Conservation (phyloP, 768 basidiomycete species). For the Obba rivulosa region DNA sequence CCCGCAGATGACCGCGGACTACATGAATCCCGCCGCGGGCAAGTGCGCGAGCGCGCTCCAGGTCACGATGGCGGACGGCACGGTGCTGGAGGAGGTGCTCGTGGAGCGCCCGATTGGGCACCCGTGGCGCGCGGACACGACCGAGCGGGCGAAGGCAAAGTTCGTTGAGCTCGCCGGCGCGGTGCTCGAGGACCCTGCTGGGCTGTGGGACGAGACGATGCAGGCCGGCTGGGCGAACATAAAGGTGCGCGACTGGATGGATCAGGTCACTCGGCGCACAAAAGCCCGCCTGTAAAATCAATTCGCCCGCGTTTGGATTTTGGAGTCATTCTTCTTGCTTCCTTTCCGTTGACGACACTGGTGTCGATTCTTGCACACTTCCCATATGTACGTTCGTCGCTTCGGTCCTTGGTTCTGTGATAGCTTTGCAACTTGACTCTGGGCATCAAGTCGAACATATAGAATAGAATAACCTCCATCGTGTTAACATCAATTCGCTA, state of each 20-base stretch:
- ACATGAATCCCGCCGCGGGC: not conserved
- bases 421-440: too few species aligned
- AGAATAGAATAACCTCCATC: too few species aligned
- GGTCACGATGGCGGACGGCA: slow-evolving; percentile 9
- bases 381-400: too few species aligned
- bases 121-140: slow-evolving; percentile 4
- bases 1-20: slow-evolving; percentile 8
- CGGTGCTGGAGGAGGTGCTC: slow-evolving; percentile 7
- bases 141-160: not conserved
- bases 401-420: too few species aligned
- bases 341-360: too few species aligned
- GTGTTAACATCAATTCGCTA: too few species aligned
- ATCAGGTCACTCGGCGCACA: slow-evolving; percentile 1
- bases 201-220: slow-evolving; percentile 7
- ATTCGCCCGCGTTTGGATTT: too few species aligned
- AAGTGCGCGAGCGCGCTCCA: slow-evolving; percentile 3
- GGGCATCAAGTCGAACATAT: too few species aligned
- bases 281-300: not conserved
- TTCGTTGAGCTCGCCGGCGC: slow-evolving; percentile 3
- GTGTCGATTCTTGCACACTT: too few species aligned
- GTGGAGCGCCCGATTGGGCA: slow-evolving; percentile 7
- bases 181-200: slow-evolving; percentile 2
- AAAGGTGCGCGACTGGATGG: slow-evolving; percentile 7
- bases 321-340: too few species aligned
- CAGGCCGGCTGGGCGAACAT: not conserved